Conservation (phyloP, 169 alveolate genomes). For the Fabrea salina region DNA sequence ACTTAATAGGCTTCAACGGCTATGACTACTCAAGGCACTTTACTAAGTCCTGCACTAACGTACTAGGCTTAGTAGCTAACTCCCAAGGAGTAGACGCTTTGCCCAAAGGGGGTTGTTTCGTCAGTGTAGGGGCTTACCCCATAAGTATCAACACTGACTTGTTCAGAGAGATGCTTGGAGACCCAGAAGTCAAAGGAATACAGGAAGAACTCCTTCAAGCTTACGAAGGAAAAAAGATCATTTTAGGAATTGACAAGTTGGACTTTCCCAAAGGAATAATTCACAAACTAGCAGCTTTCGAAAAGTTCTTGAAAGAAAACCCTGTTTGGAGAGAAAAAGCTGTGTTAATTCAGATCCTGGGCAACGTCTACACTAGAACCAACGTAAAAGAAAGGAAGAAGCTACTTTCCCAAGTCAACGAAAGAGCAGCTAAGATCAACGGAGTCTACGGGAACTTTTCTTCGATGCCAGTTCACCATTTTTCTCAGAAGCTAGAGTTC, state of each 20-base stretch:
- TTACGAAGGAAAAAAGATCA: background rate
- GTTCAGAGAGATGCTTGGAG: background rate
- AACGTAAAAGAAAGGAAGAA: background rate
- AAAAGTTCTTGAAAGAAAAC: background rate
- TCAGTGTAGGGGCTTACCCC: background rate
- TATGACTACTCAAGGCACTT: background rate
- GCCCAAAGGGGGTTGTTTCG: background rate
- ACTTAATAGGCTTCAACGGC: background rate
- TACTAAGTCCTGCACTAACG: background rate
- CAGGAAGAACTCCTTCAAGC: background rate
- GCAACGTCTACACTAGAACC: background rate
- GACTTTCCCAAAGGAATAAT: background rate
- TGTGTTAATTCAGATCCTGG: background rate
- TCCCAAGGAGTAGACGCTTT: background rate
- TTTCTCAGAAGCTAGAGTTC: background rate
- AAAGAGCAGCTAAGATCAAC: background rate
- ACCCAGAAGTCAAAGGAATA: background rate
- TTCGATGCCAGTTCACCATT: background rate
- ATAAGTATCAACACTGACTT: background rate
- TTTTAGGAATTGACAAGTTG: constrained; percentile 11
- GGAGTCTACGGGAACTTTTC: background rate
- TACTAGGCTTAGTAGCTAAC: background rate
- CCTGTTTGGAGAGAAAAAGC: constrained; percentile 23
- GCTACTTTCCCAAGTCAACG: background rate
- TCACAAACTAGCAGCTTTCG: background rate